Conservation (phyloP, 352 stramenopile genomes). For the Pythium myriotylum region DNA sequence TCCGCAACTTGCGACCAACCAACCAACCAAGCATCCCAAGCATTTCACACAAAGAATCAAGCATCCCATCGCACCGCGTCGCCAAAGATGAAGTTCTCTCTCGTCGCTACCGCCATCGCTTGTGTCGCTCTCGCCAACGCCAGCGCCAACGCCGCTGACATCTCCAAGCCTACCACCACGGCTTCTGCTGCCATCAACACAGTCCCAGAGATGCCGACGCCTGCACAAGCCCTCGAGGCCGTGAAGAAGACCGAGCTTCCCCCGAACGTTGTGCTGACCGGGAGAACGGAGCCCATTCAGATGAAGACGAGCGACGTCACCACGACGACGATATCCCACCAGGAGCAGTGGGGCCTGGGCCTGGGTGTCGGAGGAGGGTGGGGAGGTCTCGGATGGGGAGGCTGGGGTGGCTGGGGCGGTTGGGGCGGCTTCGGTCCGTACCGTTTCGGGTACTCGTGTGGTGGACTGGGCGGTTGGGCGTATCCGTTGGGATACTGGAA, state of each 20-base stretch:
- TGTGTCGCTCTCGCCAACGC: constrained; percentile 1
- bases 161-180: neutral
- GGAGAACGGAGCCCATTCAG: neutral
- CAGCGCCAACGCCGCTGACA: neutral
- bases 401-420: constrained; percentile 5
- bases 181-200: neutral
- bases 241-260: neutral
- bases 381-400: neutral
- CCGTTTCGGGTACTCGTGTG: constrained; percentile 13
- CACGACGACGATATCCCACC: neutral
- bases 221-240: constrained; percentile 1
- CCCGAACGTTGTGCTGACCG: neutral
- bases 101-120: neutral
- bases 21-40: too few relatives aligned
- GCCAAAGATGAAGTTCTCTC: constrained; percentile 4
- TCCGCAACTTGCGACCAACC: too few relatives aligned
- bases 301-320: neutral
- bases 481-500: constrained; percentile 26
- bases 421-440: constrained; percentile 12
- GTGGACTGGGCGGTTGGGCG: constrained; percentile 10
- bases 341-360: neutral
- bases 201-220: neutral
- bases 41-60: neutral
- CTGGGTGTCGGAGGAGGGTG: too few relatives aligned
- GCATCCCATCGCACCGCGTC: neutral